Conservation (phyloP, 768 basidiomycete genomes). For the Macrolepiota fuliginosa region DNA sequence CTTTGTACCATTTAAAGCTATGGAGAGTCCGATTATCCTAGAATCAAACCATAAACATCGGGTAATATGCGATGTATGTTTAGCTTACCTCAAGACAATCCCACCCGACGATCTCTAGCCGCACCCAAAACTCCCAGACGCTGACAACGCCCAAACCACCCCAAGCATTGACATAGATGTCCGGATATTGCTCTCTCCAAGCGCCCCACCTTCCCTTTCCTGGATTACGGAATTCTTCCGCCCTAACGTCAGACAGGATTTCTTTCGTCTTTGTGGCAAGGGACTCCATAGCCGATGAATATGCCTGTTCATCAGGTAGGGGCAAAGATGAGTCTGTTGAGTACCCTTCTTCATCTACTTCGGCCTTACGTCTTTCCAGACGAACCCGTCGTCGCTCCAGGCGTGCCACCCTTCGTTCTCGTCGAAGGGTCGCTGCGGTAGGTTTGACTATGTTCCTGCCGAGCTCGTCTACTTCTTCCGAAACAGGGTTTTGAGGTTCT, state of each 20-base stretch:
- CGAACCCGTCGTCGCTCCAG: slow-evolving; percentile 51
- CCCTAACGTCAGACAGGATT: slow-evolving; percentile 78
- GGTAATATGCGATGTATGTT: not conserved
- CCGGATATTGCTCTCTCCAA: slow-evolving; percentile 77
- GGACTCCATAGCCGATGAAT: slow-evolving; percentile 54
- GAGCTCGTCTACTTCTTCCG: slow-evolving; percentile 59
- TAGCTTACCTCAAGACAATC: slow-evolving; percentile 73
- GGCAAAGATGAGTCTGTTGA: slow-evolving; percentile 82
- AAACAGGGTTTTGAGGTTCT: slow-evolving; percentile 5
- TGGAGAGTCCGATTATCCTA: slow-evolving; percentile 62
- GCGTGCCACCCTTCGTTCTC: slow-evolving; percentile 61
- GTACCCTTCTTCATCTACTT: slow-evolving; percentile 69
- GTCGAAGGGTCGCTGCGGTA: slow-evolving; percentile 42
- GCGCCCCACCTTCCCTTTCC: slow-evolving; percentile 56
- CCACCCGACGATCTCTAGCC: slow-evolving; percentile 86
- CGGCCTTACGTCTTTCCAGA: slow-evolving; percentile 22
- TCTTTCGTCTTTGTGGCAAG: slow-evolving; percentile 50
- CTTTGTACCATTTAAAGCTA: slow-evolving; percentile 80
- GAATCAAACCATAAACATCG: not conserved
- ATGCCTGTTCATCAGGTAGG: slow-evolving; percentile 67
- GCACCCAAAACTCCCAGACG: slow-evolving; percentile 95
- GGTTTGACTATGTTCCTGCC: slow-evolving; percentile 49
- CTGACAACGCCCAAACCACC: slow-evolving; percentile 84
- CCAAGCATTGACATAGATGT: slow-evolving; percentile 89
- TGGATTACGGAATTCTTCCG: slow-evolving; percentile 83